Evolutionary conservation across 805 yeast genomes (phyloP), one percentile per base, ranked within the genome.

Genomic region (Saccharomycopsis amapae): DNA sequence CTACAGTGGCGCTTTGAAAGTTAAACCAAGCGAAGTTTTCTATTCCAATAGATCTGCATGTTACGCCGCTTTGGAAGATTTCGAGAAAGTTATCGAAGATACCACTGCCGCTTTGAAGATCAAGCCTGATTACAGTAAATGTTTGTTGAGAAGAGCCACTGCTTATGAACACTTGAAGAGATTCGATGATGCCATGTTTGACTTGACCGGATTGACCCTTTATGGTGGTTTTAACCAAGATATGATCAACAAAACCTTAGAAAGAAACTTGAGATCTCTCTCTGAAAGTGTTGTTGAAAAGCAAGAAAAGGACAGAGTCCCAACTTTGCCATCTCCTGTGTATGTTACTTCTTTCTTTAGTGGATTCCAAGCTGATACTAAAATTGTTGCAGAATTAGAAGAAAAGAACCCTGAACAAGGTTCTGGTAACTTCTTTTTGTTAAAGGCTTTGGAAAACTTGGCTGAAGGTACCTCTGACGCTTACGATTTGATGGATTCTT

Each of bases 11-110:
- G 97, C 98, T 9, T 70, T 93, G 55, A 61, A 71, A 45, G 71
- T 86, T 59, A 81, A 82, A 61, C 40, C 42, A 18, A 65, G 72
- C 55, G 97, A 93, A 64, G 84, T 89, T 30, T 93, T 76, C 68
- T 90, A 81, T 68, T 87, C 97, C 51, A 93, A 93, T 72, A 80
- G 97, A 66, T 88, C 97, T 24, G 98, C 98, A 15, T 90, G 96
- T 66, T 85, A 85, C 67, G 84, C 89, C 42, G 86, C 94, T 6
- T 69, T 85, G 55, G 76, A 79, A 53, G 77, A 88, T 52, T 79
- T 78, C 61, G 87, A 85, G 56, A 81, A 87, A 62, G 96, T 89
- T 39, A 74, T 93, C 53, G 85, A 79, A 55, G 96, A 88, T 63
- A 84, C 96, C 47, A 78, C 95, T 18, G 75, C 73, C 51, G 98